phyloP scores from a whole-genome alignment of 805 yeast genomes.

The Monosporozyma unispora region DNA sequence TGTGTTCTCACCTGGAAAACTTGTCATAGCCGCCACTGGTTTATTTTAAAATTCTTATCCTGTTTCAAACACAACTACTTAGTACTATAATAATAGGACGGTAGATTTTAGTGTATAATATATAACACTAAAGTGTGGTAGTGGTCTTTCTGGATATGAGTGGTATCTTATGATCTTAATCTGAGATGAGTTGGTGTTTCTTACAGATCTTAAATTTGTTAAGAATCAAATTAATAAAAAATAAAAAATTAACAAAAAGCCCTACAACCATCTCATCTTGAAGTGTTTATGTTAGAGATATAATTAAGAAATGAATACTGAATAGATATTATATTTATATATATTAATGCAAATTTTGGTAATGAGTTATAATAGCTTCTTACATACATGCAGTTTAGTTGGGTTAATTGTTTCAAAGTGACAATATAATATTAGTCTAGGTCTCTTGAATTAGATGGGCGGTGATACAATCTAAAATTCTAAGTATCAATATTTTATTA shows the following conservation, averaged over 20 bases:
- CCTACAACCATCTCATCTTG: neutral
- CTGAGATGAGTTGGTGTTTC: neutral
- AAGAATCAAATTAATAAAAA: neutral
- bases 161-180: neutral
- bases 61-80: neutral
- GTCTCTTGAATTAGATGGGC: constrained; percentile 14
- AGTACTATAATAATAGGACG: neutral
- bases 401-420: too few species aligned
- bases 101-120: neutral
- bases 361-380: neutral
- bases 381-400: neutral
- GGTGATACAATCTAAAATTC: constrained; percentile 35
- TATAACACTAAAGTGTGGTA: neutral
- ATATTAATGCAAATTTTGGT: neutral
- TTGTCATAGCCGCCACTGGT: constrained; percentile 25
- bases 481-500: constrained; percentile 37
- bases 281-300: neutral
- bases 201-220: neutral
- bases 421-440: neutral
- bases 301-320: neutral
- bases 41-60: neutral
- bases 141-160: neutral
- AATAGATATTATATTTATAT: neutral
- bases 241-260: neutral
- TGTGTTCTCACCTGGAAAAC: constrained; percentile 24